A percentile compares a stretch with the other conserved stretches of the same genome.
Conservation (phyloP, 257 asterid species). For the Craterostigma plantagineum region DNA sequence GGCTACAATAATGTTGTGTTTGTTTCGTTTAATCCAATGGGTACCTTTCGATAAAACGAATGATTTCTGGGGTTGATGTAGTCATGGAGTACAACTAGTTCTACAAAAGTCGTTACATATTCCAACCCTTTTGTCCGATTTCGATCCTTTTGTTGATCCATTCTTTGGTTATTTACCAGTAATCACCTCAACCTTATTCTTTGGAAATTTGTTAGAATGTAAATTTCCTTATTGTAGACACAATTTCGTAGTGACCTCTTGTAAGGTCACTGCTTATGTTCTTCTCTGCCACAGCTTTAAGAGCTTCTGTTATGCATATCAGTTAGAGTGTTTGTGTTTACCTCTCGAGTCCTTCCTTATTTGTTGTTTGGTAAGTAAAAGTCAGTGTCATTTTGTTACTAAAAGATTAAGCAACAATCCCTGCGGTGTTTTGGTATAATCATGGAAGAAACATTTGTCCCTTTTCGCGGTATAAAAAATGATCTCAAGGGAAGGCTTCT, state of each 20-base stretch:
- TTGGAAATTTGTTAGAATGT: no score
- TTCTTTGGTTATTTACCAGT: constrained; percentile 23
- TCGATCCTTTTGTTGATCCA: constrained; percentile 15
- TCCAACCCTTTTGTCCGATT: constrained; percentile 10
- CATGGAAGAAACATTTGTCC: constrained; percentile 92
- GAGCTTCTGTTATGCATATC: constrained; percentile 2
- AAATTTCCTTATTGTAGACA: no score
- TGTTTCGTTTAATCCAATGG: constrained; percentile 19
- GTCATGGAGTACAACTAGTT: constrained; percentile 18
- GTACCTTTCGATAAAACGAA: no score
- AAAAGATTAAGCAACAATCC: no score
- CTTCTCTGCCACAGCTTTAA: constrained; percentile 4
- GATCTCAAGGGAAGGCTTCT: constrained; percentile 71
- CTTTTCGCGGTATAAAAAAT: constrained; percentile 77
- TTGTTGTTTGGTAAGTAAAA: no score
- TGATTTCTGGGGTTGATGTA: constrained; percentile 7
- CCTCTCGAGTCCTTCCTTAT: constrained; percentile 10
- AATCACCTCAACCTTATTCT: background rate
- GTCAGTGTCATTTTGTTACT: no score
- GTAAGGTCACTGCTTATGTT: constrained; percentile 10
- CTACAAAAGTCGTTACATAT: background rate
- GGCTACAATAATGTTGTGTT: constrained; percentile 13
- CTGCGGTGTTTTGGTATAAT: constrained; percentile 10
- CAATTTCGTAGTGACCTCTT: background rate
- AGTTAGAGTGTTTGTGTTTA: constrained; percentile 2